Percentiles rank a stretch among this genome's conserved stretches.
phyloP scores from a whole-genome alignment of 169 alveolate genomes.

The Pseudocohnilembus persalinus region DNA sequence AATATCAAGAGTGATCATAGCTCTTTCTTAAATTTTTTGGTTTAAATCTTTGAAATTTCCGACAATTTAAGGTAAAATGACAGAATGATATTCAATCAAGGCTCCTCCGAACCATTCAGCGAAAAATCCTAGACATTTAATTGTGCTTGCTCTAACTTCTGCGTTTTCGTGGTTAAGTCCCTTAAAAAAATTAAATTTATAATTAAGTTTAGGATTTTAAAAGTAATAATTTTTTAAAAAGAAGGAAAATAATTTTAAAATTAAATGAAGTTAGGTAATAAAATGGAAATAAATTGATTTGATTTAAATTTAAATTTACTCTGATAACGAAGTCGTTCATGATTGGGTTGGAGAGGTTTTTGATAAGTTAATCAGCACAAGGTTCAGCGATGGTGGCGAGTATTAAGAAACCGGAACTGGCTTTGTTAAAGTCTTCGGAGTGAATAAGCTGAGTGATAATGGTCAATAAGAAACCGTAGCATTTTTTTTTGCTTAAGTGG shows the following conservation, averaged over 20 bases:
- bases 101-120: constrained; percentile 40
- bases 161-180: constrained; percentile 29
- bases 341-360: constrained; percentile 34
- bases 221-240: too few relatives aligned
- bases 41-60: constrained; percentile 15
- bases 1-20: constrained; percentile 39
- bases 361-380: constrained; percentile 30
- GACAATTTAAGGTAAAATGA: constrained; percentile 36
- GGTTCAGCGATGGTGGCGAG: constrained; percentile 43
- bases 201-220: too few relatives aligned
- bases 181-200: too few relatives aligned
- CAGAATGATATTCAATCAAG: constrained; percentile 24
- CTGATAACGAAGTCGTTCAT: constrained; percentile 45
- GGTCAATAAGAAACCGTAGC: constrained; percentile 28
- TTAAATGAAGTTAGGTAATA: too few relatives aligned
- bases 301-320: too few relatives aligned
- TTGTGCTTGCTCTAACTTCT: constrained; percentile 43
- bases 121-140: constrained; percentile 35
- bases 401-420: constrained; percentile 41
- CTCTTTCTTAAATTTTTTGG: constrained; percentile 36
- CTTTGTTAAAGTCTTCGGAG: constrained; percentile 28
- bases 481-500: constrained; percentile 28
- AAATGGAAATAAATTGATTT: too few relatives aligned
- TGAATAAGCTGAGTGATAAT: constrained; percentile 27
- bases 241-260: too few relatives aligned